Base-by-base conservation (phyloP, 257 asterid species). In the Solanum arcanum region DNA sequence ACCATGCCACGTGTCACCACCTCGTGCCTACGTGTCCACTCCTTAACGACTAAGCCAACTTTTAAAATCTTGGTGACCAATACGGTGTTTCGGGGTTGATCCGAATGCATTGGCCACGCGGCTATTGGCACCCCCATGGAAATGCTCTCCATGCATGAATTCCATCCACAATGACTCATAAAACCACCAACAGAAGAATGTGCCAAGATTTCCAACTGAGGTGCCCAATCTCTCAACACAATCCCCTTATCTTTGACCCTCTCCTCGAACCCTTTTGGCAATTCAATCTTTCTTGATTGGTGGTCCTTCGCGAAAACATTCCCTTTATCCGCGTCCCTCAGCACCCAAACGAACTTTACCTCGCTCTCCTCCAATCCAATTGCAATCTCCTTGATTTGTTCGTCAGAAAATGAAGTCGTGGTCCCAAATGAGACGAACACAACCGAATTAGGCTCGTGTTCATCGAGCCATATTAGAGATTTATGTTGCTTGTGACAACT, bases 101-200 rank as follows among this genome's bases (percentile, higher is more conserved):
- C 95, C n/a, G 95, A 94, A 49, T 92, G 96, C 94, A 94, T 92
- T 25, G 96, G 96, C 96, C 96, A 94, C 11, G 95, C 93, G 18
- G 93, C 94, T 52, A 94, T 90, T 3, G 96, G 93, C 10, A 91
- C 94, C 5, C 96, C 95, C 95, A 91, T 90, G 2, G 94, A 91
- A 2, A 93, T 91, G 37, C 96, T 93, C 91, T 92, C 96, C 88
- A 93, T 90, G 92, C 95, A 93, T 2, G 96, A 94, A 74, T 94
- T 94, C 96, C 96, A 94, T 3, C 96, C 96, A 31, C 96, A 94
- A 31, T 94, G 96, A 66, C 95, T 92, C 91, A 94, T 85, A 52
- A 94, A 94, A 33, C 95, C 96, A 0, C 95, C 96, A 0, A 89
- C 88, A 2, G 92, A 86, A 1, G 83, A 8, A 21, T 94, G 96